Conservation (phyloP, 257 asterid species). For the Gentiana dahurica region DNA sequence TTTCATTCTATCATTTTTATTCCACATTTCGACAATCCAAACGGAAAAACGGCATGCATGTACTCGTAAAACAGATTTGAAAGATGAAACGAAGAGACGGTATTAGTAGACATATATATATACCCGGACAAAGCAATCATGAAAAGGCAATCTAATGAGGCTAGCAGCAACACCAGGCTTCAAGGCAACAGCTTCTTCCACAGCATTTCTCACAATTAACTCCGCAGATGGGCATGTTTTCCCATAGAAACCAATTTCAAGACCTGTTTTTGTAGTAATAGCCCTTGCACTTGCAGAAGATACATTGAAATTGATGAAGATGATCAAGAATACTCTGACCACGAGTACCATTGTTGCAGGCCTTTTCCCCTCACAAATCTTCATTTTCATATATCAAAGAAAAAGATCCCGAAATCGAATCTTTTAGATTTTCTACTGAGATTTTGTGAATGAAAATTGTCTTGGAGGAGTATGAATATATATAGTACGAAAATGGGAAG, state of each 20-base stretch:
- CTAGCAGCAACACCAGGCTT: slow-evolving; percentile 36
- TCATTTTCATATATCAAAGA: background rate
- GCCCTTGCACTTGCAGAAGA: slow-evolving; percentile 6
- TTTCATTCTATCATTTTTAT: no score
- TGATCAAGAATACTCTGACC: background rate
- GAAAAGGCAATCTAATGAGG: slow-evolving; percentile 34
- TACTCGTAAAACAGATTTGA: no score
- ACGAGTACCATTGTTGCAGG: no score
- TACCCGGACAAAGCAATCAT: slow-evolving; percentile 48
- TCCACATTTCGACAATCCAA: no score
- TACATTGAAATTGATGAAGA: background rate
- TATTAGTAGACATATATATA: background rate
- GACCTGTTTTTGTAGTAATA: background rate
- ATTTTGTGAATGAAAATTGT: no score
- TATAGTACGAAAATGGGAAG: no score
- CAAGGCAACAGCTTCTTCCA: slow-evolving; percentile 18
- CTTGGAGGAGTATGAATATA: no score
- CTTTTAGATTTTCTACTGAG: no score
- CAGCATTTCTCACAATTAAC: slow-evolving; percentile 21
- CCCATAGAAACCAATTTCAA: slow-evolving; percentile 24
- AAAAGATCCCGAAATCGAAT: no score
- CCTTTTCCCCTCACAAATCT: background rate
- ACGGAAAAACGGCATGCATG: no score
- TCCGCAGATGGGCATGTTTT: slow-evolving; percentile 29
- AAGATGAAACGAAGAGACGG: no score